phyloP scores from a whole-genome alignment of 1,284 basidiomycete species.

The Microbotryum intermedium region DNA sequence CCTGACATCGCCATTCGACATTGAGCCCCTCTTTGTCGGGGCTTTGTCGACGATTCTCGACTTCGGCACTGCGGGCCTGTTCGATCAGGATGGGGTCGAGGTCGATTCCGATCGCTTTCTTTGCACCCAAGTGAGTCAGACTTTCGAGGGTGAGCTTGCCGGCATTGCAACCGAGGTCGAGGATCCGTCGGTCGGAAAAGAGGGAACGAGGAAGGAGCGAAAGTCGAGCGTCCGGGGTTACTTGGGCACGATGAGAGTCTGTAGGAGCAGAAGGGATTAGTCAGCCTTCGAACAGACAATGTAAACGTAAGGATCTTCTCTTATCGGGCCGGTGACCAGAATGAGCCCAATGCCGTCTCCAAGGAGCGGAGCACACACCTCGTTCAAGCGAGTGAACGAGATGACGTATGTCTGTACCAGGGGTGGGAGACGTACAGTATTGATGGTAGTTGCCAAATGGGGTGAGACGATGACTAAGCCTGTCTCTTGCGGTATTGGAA shows the following conservation, averaged over 20 bases:
- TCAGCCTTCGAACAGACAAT: too few species aligned
- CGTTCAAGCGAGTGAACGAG: too few species aligned
- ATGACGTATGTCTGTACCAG: too few species aligned
- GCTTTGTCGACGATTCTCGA: too few species aligned
- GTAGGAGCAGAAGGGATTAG: too few species aligned
- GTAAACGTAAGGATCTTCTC: too few species aligned
- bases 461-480: background rate
- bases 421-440: constrained; percentile 8
- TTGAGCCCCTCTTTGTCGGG: background rate
- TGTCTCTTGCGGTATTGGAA: too few species aligned
- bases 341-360: too few species aligned
- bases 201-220: constrained; percentile 13
- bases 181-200: constrained; percentile 10
- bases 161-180: constrained; percentile 29
- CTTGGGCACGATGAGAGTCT: constrained; percentile 10
- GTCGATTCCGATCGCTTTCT: constrained; percentile 14
- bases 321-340: too few species aligned
- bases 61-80: constrained; percentile 1
- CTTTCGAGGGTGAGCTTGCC: constrained; percentile 28
- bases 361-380: too few species aligned
- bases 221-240: constrained; percentile 11
- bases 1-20: background rate
- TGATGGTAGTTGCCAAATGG: constrained; percentile 22
- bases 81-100: constrained; percentile 23
- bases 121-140: constrained; percentile 3